Evolutionary conservation across 108 stramenopile species (phyloP).

Genomic region (Chaetoceros tenuissimus): DNA sequence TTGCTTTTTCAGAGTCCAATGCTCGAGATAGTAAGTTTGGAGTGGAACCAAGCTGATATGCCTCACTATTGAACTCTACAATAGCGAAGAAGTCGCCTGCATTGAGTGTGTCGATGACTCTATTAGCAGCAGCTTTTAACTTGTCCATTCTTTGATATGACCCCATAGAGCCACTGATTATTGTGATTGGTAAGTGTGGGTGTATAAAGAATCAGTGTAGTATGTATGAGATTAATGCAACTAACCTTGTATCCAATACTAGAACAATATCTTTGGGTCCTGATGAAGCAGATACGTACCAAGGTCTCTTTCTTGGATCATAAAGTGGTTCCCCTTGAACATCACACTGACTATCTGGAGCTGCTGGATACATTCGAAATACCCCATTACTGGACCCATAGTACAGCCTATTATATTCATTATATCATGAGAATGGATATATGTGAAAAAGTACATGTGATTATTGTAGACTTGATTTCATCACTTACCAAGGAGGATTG

Average conservation of each 20-base stretch:
- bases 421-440: too few relatives aligned
- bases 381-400: constrained; percentile 41
- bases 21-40: constrained; percentile 22
- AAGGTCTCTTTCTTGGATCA: constrained; percentile 50
- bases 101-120: constrained; percentile 31
- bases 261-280: constrained; percentile 62
- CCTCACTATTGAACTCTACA: constrained; percentile 15
- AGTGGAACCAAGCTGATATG: constrained; percentile 16
- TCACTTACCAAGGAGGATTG: not conserved
- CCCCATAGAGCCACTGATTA: constrained; percentile 40
- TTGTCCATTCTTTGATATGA: constrained; percentile 12
- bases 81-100: constrained; percentile 37
- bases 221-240: too few relatives aligned
- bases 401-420: too few relatives aligned
- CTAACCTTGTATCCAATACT: constrained; percentile 44
- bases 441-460: too few relatives aligned
- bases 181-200: too few relatives aligned
- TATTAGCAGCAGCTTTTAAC: constrained; percentile 31
- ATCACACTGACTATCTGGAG: constrained; percentile 19
- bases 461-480: too few relatives aligned
- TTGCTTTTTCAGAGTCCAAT: constrained; percentile 6
- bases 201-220: too few relatives aligned
- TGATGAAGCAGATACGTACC: constrained; percentile 56
- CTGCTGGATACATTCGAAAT: constrained; percentile 48
- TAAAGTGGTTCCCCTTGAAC: constrained; percentile 15